Conservation (phyloP, 306 rosid species). For the Cyamopsis tetragonoloba region DNA sequence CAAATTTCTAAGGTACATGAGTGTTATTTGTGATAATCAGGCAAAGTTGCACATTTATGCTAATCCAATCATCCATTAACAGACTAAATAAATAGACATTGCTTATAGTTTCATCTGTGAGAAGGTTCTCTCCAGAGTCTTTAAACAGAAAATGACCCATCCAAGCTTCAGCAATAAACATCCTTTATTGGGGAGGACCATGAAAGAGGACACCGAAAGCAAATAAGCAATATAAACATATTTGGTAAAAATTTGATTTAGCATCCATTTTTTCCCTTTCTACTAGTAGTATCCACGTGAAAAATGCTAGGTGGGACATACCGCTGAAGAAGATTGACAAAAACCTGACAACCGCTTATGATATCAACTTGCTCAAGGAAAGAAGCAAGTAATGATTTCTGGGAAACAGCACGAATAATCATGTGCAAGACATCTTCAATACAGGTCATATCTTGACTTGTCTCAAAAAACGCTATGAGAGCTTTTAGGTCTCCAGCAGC, state of each 20-base stretch:
- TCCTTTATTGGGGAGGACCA: not conserved
- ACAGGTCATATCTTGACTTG: slow-evolving; percentile 82
- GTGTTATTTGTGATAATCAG: too few species aligned
- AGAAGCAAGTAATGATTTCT: slow-evolving; percentile 70
- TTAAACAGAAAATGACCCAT: too few species aligned
- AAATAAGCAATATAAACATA: not conserved
- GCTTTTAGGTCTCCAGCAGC: slow-evolving; percentile 75
- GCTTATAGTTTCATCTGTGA: too few species aligned
- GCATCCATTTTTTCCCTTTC: not conserved
- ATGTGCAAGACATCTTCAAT: slow-evolving; percentile 92
- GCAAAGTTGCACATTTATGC: too few species aligned
- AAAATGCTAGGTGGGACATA: slow-evolving; percentile 35
- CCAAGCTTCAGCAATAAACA: not conserved
- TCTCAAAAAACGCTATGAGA: slow-evolving; percentile 84
- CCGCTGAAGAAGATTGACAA: slow-evolving; percentile 97
- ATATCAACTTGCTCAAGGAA: slow-evolving; percentile 83
- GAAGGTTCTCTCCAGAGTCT: too few species aligned
- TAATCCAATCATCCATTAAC: too few species aligned
- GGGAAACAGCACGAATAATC: slow-evolving; percentile 91
- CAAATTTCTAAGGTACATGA: too few species aligned
- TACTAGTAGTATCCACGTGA: not conserved
- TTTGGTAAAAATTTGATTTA: not conserved
- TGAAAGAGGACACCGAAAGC: not conserved
- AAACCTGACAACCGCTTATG: slow-evolving; percentile 77
- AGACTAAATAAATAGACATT: too few species aligned